Evolutionary conservation across 169 alveolate genomes (phyloP).

Genomic region (Cryptosporidium parvum): DNA sequence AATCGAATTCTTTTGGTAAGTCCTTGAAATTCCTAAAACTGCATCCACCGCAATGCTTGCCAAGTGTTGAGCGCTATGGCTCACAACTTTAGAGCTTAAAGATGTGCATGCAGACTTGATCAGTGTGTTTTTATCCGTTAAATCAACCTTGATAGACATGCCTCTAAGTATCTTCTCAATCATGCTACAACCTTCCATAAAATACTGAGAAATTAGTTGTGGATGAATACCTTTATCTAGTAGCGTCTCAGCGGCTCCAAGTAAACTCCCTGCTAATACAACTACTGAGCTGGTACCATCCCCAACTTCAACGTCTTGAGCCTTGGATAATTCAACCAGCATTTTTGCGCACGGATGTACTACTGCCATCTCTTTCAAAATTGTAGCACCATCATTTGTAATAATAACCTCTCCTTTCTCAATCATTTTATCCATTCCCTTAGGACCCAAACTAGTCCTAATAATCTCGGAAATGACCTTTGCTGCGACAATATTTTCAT

Average conservation of each 20-base stretch:
- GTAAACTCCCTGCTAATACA: slow-evolving; percentile 97
- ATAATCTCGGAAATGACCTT: slow-evolving; percentile 96
- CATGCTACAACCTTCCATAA: slow-evolving; percentile 90
- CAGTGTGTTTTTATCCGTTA: slow-evolving; percentile 93
- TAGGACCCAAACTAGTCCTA: slow-evolving; percentile 99
- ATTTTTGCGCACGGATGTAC: slow-evolving; percentile 98
- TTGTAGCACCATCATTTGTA: slow-evolving; percentile 99
- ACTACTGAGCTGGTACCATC: slow-evolving; percentile 99
- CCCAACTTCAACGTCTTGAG: slow-evolving; percentile 99
- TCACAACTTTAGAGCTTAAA: slow-evolving; percentile 97
- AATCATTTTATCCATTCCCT: slow-evolving; percentile 99
- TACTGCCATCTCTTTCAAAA: slow-evolving; percentile 95
- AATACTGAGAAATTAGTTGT: slow-evolving; percentile 96
- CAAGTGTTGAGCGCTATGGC: slow-evolving; percentile 94
- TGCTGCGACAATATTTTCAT: slow-evolving; percentile 77
- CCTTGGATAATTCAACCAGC: slow-evolving; percentile 97
- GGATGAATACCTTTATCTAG: slow-evolving; percentile 98
- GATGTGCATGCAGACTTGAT: slow-evolving; percentile 96
- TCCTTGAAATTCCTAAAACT: slow-evolving; percentile 86
- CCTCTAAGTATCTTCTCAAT: slow-evolving; percentile 93
- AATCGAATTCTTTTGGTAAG: slow-evolving; percentile 38
- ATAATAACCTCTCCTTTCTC: slow-evolving; percentile 97
- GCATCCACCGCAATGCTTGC: slow-evolving; percentile 99
- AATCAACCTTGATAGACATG: slow-evolving; percentile 93
- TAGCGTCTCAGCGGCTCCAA: slow-evolving; percentile 94